Base-by-base conservation (phyloP, 441 rosid species). In the Syzygium syzygioides region DNA sequence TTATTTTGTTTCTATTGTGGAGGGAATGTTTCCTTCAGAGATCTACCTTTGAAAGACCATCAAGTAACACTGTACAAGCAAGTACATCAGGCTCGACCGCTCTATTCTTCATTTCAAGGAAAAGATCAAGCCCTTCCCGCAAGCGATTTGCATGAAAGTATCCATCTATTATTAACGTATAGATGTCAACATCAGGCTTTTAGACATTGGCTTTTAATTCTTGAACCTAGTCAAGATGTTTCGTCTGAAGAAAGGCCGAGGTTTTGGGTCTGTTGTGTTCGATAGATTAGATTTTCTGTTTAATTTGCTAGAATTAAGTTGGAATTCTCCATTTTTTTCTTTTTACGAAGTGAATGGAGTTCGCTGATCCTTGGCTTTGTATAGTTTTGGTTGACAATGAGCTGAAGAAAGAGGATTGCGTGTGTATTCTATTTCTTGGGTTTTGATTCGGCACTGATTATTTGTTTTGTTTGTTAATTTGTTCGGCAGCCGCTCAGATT, bases 61-160 rank as follows among this genome's bases (percentile, higher is more conserved):
- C 91, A 62, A 97, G 93, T 92, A 96, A 91, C 89, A 95, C 95
- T 1, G 98, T 95, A 86, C 89, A 94, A 17, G 93, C 90, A 66
- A 93, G 84, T 79, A 94, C 91, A 94, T 95, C 97, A 88, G 94
- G 97, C 68, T 87, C 90, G 56, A 95, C 88, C 84, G 96, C 95
- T 91, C 91, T 94, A 87, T 88, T 89, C 90, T 94, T 94, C 96
- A 96, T 96, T 84, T 92, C 93, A 85, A 59, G 85, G 57, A 95
- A 93, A 89, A 96, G 93, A 91, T 60, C 56, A 80, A 25, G 62
- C 11, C 94, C 96, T 89, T 93, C 92, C 68, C 20, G 90, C 87
- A 94, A 89, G 90, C 88, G 55, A 79, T 93, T 92, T 26, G 79
- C 48, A 89, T 91, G 94, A 87, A 96, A 96, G 89, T 95, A 96